Conservation (phyloP, 208 protist genomes). For the Leishmania guyanensis region DNA sequence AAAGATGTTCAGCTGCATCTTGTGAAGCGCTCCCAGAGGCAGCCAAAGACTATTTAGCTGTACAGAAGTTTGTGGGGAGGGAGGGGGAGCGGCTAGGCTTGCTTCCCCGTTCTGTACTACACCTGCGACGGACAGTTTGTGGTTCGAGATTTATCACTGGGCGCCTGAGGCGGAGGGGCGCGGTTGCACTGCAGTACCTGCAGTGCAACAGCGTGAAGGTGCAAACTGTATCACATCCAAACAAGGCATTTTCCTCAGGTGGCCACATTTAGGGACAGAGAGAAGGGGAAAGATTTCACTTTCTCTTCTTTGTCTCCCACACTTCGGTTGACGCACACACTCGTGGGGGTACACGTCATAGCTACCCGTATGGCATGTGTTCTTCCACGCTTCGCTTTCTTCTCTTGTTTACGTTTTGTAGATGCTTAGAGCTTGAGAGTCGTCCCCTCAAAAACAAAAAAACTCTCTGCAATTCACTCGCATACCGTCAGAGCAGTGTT, state of each 20-base stretch:
- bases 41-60: slow-evolving; percentile 25
- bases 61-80: not conserved
- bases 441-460: not conserved
- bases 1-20: slow-evolving; percentile 25
- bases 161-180: not conserved
- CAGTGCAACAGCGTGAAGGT: not conserved
- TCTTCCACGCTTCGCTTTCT: not conserved
- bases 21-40: slow-evolving; percentile 10
- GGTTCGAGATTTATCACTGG: not conserved
- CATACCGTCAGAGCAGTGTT: not conserved
- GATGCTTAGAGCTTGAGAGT: not conserved
- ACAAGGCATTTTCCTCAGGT: not conserved
- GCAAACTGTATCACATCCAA: not conserved
- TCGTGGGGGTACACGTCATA: not conserved
- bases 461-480: too few relatives aligned
- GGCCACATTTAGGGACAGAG: not conserved
- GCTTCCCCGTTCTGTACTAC: slow-evolving; percentile 6
- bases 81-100: not conserved
- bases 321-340: not conserved
- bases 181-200: not conserved
- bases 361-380: not conserved
- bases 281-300: not conserved
- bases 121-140: not conserved
- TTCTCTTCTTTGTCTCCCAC: not conserved
- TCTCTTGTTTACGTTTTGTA: not conserved